phyloP scores from a whole-genome alignment of 768 basidiomycete species.

The Hericium rajendrae region DNA sequence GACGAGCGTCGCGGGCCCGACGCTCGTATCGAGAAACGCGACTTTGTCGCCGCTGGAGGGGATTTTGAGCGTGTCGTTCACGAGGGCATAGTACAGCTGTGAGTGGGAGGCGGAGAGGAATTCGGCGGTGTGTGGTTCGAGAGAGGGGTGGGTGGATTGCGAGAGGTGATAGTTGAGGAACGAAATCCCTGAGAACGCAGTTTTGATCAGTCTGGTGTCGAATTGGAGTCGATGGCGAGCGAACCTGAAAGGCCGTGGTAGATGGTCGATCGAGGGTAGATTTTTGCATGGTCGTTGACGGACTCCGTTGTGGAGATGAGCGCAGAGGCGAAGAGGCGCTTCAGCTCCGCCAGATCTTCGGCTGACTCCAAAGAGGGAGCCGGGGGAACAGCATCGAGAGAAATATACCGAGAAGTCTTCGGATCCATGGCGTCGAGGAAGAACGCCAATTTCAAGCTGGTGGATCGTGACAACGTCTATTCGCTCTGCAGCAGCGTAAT shows the following conservation, averaged over 20 bases:
- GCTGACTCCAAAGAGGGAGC: neutral
- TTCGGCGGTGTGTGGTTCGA: neutral
- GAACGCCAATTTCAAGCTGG: too few relatives aligned
- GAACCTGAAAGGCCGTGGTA: constrained; percentile 1
- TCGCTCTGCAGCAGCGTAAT: too few relatives aligned
- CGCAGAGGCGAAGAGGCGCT: neutral
- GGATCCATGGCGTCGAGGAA: too few relatives aligned
- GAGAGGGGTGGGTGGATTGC: neutral
- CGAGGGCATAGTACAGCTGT: neutral
- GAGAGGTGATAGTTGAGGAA: neutral
- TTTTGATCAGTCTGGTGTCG: neutral
- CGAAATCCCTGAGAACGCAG: neutral
- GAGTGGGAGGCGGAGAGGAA: neutral
- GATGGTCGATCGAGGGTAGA: neutral
- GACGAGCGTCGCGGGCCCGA: constrained; percentile 20
- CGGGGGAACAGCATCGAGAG: neutral
- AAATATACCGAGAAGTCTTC: neutral
- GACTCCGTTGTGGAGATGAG: neutral
- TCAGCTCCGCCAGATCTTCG: neutral
- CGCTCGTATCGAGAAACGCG: constrained; percentile 21
- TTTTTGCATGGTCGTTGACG: neutral
- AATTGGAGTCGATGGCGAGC: neutral
- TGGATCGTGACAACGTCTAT: too few relatives aligned
- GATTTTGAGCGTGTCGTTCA: neutral
- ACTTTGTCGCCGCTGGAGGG: neutral